Conservation (phyloP, 1,284 basidiomycete genomes). For the Tilletia caries region DNA sequence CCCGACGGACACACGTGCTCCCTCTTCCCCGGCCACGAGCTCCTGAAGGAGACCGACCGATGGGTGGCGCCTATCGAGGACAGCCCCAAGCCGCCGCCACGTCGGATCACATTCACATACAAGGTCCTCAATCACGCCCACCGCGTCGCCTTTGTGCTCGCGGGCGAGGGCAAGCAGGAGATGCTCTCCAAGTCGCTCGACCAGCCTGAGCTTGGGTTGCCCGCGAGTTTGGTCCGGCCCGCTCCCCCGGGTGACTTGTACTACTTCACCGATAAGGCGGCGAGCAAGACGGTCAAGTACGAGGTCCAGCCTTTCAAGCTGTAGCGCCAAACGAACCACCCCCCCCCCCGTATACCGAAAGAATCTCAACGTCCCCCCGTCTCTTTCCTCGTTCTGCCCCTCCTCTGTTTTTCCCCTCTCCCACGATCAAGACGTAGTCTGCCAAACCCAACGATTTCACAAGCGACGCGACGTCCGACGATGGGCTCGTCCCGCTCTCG, state of each 20-base stretch:
- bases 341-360: no score
- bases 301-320: conserved; percentile 25
- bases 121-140: conserved; percentile 60
- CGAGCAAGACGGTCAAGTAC: conserved; percentile 24
- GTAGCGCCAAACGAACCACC: no score
- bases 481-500: no score
- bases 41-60: conserved; percentile 77
- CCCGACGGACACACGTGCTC: conserved; percentile 90
- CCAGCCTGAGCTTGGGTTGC: conserved; percentile 73
- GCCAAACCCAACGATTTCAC: no score
- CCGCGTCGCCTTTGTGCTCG: conserved; percentile 79
- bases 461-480: no score
- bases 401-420: no score
- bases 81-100: conserved; percentile 87
- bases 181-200: conserved; percentile 73
- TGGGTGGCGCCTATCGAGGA: conserved; percentile 94
- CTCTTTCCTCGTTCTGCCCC: no score
- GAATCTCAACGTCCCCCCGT: no score
- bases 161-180: conserved; percentile 79
- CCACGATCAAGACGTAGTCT: no score
- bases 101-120: conserved; percentile 64
- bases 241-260: conserved; percentile 65
- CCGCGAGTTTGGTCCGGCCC: conserved; percentile 77
- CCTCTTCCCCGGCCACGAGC: conserved; percentile 85
- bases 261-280: conserved; percentile 49